phyloP scores from a whole-genome alignment of 345 rosid species.

The Syzygium grande region DNA sequence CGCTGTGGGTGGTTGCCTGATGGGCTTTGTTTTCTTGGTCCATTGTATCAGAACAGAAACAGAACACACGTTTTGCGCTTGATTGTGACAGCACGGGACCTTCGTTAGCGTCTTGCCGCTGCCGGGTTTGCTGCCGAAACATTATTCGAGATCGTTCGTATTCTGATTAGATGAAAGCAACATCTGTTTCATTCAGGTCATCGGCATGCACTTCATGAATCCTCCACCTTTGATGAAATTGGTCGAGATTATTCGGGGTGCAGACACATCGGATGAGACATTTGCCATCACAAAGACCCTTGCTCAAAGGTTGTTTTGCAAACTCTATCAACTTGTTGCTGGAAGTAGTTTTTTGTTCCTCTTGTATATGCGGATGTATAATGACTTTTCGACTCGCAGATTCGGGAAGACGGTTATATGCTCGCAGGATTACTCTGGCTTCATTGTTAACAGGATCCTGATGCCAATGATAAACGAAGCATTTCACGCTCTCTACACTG shows the following conservation, averaged over 20 bases:
- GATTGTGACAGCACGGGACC: background rate
- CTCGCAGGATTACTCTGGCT: constrained; percentile 76
- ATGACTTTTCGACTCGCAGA: constrained; percentile 25
- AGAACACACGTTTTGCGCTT: background rate
- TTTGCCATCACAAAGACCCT: constrained; percentile 45
- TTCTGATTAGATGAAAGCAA: background rate
- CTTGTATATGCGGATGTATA: no score
- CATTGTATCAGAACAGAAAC: background rate
- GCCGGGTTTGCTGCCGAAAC: background rate
- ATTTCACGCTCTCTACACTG: constrained; percentile 67
- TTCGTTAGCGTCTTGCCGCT: background rate
- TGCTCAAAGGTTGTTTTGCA: constrained; percentile 62
- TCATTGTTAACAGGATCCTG: constrained; percentile 78
- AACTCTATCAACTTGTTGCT: background rate
- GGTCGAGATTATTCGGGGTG: constrained; percentile 86
- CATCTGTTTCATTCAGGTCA: constrained; percentile 24
- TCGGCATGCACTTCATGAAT: constrained; percentile 97
- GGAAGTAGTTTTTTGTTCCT: background rate
- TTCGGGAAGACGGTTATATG: constrained; percentile 70
- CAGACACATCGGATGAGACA: constrained; percentile 78
- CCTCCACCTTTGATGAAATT: constrained; percentile 97
- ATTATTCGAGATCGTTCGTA: background rate
- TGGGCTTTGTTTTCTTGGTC: background rate
- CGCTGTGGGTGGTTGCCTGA: background rate
- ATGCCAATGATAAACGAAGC: constrained; percentile 99